Percentiles rank a stretch among this genome's conserved stretches.
phyloP scores from a whole-genome alignment of 495 filamentous ascomycete species.

The Podospora conica region DNA sequence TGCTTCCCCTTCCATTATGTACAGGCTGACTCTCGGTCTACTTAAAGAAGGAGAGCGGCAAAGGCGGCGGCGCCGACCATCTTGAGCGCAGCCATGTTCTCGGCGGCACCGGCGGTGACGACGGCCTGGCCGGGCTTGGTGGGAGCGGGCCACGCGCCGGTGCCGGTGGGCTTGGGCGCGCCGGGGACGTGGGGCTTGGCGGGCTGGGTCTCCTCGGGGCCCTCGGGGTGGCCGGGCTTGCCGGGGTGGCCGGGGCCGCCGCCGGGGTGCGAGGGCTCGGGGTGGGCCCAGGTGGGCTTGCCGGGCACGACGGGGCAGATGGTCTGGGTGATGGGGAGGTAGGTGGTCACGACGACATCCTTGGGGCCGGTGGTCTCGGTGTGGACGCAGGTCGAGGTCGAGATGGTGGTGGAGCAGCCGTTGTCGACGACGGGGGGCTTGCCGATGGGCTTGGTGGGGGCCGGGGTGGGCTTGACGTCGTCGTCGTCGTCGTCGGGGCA shows the following conservation, averaged over 20 bases:
- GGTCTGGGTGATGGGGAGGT: conserved; percentile 1
- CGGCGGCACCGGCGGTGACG: conserved; percentile 11
- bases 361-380: neutral
- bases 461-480: neutral
- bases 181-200: neutral
- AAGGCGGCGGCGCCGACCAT: conserved; percentile 2
- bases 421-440: no score
- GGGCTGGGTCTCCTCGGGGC: neutral
- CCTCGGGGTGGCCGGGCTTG: neutral
- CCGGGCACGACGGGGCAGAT: neutral
- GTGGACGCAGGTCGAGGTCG: neutral
- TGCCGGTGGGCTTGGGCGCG: neutral
- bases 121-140: neutral
- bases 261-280: neutral
- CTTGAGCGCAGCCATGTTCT: neutral
- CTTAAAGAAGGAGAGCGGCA: conserved; percentile 9
- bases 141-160: conserved; percentile 3
- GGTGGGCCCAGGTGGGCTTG: neutral
- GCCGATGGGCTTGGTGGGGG: neutral
- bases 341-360: conserved; percentile 1
- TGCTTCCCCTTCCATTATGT: neutral
- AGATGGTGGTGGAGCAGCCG: conserved; percentile 1
- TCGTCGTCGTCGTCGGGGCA: conserved; percentile 5
- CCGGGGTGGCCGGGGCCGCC: neutral
- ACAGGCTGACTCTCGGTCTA: neutral